Evolutionary conservation across 495 filamentous ascomycete species (phyloP), one percentile per base, ranked within the genome.

Genomic region (Podospora tetraspora): DNA sequence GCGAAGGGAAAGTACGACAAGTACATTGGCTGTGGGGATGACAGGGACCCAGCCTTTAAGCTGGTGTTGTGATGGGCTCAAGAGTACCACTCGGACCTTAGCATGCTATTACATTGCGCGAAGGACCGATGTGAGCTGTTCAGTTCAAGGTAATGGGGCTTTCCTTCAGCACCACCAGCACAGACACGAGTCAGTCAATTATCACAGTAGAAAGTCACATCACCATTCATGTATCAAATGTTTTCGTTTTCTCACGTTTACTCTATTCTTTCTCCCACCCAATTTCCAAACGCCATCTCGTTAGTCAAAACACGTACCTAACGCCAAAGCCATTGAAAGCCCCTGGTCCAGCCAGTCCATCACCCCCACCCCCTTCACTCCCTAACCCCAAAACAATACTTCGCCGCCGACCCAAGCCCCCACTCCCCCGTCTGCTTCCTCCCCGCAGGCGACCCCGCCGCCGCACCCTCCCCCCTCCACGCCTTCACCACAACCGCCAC

Each of bases 1-100:
- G 78, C 73, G 24, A 79, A 72, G 5, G 88, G 89, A 19, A 90
- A 89, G 66, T 89, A 90, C 69, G 84, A 84, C 30, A 71, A 82
- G 65, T 90, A 82, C 68, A 76, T 75, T 27, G 87, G 85, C 3
- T 87, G 76, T 64, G 85, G 84, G 3, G 89, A 91, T 72, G 89
- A 91, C 68, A 83, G 89, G 57, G 86, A 91, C 66, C 89, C 89
- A 1, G 76, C 79, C 3, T 91, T 91, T 70, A 85, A 79, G 72
- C 80, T 90, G 78, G 79, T 91, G 34, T 71, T 91, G 61, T 90
- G 43, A 52, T 9, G 19, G 0, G 43, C 7, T n/a, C 7, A n/a
- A 43, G 13, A 6, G 34, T 43, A 6, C 34, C 0, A 43, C 13
- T 6, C 12, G 4, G 1, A 16, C 3, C 4, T 37, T 12, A 13